Evolutionary conservation across 2,329 filamentous ascomycete species (phyloP), one percentile per base, ranked within the genome.

Genomic region (Cadophora sp.): DNA sequence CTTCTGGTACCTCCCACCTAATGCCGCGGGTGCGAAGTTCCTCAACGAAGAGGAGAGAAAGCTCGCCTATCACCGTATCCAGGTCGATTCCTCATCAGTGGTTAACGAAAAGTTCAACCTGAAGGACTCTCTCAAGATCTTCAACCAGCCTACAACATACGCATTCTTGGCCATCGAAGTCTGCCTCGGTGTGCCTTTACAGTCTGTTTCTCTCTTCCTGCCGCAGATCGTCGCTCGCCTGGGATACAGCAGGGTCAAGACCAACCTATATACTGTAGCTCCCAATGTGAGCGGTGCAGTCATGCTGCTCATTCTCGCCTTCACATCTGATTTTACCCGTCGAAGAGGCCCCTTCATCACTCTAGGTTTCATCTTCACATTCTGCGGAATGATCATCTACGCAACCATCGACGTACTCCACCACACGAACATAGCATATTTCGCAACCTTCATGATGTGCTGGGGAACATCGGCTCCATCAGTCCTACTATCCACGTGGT

Each of bases 201-300:
- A 88, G 76, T 83, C 81, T 4, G 86, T 88, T 19, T 75, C 79
- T 1, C 80, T 87, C 3, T 87, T 87, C 76, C 76, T 88, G 66
- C 85, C 86, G 0, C 85, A 87, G 73, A 88, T 88, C 72, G 82
- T 87, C 22, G 77, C 79, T 68, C 79, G 84, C 4, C 78, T 88
- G 1, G 81, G 82, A 3, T 84, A 82, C 71, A 79, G 79, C 50
- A 80, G 82, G 2, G 79, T 87, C 72, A 85, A 84, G 77, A 94
- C 92, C 0, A 95, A 96, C 74, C 83, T 95, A 0, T 94, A 92
- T 79, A 94, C 92, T 0, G 92, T 95, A 0, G 92, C 92, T 0
- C 92, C 92, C 1, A 95, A 94, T 74, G 85, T 93, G 56, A 88
- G 87, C 0, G 92, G 92, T 1, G 91, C 92, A 0, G 85, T 86